These are phyloP conservation scores for Mycena rebaudengoi DNA, from an alignment of 768 basidiomycete species.

Conservation along the genomic window DNA sequence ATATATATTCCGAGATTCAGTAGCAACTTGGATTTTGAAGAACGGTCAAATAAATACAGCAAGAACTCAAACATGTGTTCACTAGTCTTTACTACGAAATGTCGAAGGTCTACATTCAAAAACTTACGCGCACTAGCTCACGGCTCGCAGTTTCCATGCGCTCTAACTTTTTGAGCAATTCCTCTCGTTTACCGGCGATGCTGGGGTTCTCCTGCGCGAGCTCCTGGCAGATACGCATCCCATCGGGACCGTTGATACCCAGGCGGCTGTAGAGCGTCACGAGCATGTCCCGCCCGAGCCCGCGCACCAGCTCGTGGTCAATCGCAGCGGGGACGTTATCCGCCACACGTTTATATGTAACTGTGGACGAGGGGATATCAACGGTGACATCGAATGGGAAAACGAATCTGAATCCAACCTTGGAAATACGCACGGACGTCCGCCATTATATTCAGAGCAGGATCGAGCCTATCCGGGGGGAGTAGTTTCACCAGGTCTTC, in stretches of 20 bases:
- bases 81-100: too few species aligned
- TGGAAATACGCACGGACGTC: slow-evolving; percentile 62
- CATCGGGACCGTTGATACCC: slow-evolving; percentile 60
- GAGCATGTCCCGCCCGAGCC: slow-evolving; percentile 55
- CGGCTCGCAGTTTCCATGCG: slow-evolving; percentile 54
- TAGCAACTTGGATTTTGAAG: too few species aligned
- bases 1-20: too few species aligned
- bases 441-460: slow-evolving; percentile 57
- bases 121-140: slow-evolving; percentile 47
- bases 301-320: slow-evolving; percentile 63
- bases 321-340: slow-evolving; percentile 67
- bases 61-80: too few species aligned
- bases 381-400: slow-evolving; percentile 5
- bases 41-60: too few species aligned
- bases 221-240: slow-evolving; percentile 54
- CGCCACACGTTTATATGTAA: slow-evolving; percentile 65
- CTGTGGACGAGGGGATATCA: slow-evolving; percentile 38
- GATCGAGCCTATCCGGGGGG: slow-evolving; percentile 45
- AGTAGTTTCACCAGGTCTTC: slow-evolving; percentile 46
- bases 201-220: slow-evolving; percentile 60
- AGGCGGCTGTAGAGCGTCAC: slow-evolving; percentile 57
- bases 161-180: slow-evolving; percentile 58
- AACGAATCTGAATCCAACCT: slow-evolving; percentile 38
- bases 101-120: too few species aligned
- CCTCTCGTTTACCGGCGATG: slow-evolving; percentile 53